Conservation (phyloP, 805 yeast genomes). For the Grigorovia jiainica region DNA sequence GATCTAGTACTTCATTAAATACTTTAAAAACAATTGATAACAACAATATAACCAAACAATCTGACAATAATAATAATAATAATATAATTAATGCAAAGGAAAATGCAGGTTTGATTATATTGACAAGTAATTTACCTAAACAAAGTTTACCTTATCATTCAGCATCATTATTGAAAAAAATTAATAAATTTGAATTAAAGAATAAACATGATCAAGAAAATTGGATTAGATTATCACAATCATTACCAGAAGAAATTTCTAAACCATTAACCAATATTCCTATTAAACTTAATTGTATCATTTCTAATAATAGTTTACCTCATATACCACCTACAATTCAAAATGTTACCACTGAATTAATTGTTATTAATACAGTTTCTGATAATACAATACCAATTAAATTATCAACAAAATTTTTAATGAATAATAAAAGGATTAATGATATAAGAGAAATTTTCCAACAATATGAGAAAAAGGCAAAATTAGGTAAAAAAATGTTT, state of each 20-base stretch:
- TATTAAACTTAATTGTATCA: slow-evolving; percentile 26
- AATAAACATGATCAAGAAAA: slow-evolving; percentile 30
- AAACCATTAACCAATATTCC: slow-evolving; percentile 20
- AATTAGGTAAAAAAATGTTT: slow-evolving; percentile 12
- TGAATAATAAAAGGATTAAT: slow-evolving; percentile 16
- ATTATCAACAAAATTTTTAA: slow-evolving; percentile 27
- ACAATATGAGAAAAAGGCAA: slow-evolving; percentile 8
- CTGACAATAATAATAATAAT: neutral
- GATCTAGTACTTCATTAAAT: slow-evolving; percentile 5
- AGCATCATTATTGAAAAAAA: slow-evolving; percentile 31
- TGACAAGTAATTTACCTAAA: slow-evolving; percentile 26
- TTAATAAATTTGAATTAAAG: slow-evolving; percentile 28
- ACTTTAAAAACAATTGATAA: neutral
- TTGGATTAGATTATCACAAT: slow-evolving; percentile 21
- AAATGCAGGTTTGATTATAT: slow-evolving; percentile 24
- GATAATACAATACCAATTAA: slow-evolving; percentile 34
- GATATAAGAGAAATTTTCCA: slow-evolving; percentile 19
- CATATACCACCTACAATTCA: slow-evolving; percentile 27
- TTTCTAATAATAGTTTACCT: slow-evolving; percentile 24
- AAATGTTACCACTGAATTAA: slow-evolving; percentile 22
- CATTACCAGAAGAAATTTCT: slow-evolving; percentile 25
- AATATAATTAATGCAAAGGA: slow-evolving; percentile 1
- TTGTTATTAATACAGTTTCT: slow-evolving; percentile 30
- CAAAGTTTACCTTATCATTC: slow-evolving; percentile 31
- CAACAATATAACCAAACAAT: slow-evolving; percentile 5